A percentile compares a stretch with the other conserved stretches of the same genome.
phyloP scores from a whole-genome alignment of 345 rosid species.

The Gossypium ekmanianum region DNA sequence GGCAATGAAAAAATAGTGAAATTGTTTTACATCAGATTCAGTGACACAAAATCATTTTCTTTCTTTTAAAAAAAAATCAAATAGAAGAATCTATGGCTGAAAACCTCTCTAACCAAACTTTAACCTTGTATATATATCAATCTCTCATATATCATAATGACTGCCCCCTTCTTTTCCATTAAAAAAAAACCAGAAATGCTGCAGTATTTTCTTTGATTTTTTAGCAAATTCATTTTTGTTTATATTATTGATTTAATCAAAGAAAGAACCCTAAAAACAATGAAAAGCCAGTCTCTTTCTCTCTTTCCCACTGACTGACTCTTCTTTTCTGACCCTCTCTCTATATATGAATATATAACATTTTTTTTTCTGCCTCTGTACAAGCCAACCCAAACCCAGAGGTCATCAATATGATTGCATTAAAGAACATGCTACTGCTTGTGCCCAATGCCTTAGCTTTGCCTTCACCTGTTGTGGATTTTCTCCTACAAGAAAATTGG shows the following conservation, averaged over 20 bases:
- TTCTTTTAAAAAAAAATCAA: too few species aligned
- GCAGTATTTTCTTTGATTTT: too few species aligned
- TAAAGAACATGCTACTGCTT: slow-evolving; percentile 91
- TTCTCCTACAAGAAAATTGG: slow-evolving; percentile 10
- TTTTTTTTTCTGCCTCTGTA: background rate
- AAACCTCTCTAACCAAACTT: too few species aligned
- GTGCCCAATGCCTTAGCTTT: slow-evolving; percentile 91
- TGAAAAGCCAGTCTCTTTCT: background rate
- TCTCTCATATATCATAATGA: too few species aligned
- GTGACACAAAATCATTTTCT: too few species aligned
- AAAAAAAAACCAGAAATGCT: too few species aligned
- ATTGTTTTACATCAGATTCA: too few species aligned
- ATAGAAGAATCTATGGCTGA: too few species aligned
- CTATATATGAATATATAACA: background rate
- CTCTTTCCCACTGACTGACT: background rate
- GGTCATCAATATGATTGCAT: slow-evolving; percentile 38
- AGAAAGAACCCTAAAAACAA: slow-evolving; percentile 5
- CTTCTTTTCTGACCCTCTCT: background rate
- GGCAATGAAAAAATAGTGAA: too few species aligned
- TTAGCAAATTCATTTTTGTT: too few species aligned
- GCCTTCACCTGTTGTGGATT: slow-evolving; percentile 63
- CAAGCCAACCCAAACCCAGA: slow-evolving; percentile 4
- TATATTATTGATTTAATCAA: background rate
- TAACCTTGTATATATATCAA: too few species aligned
- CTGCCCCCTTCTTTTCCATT: too few species aligned